These are phyloP conservation scores for Quillaja saponaria DNA, from an alignment of 306 rosid genomes.

Conservation along the genomic window DNA sequence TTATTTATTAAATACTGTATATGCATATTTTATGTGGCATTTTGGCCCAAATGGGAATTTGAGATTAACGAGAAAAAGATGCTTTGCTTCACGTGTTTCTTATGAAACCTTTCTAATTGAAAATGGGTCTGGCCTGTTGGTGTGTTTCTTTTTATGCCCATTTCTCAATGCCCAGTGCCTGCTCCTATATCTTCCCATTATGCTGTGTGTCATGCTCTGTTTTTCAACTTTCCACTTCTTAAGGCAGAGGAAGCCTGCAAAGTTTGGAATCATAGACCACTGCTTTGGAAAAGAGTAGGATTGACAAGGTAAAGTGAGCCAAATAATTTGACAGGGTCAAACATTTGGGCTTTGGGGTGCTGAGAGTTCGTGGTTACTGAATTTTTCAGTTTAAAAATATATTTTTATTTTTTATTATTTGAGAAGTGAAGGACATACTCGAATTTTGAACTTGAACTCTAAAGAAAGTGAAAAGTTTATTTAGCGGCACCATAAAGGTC, in stretches of 20 bases:
- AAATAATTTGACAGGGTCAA: not conserved
- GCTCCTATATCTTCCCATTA: not conserved
- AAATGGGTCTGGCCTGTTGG: not conserved
- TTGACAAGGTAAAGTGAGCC: constrained; percentile 6
- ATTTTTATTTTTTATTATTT: too few relatives aligned
- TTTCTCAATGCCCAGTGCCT: not conserved
- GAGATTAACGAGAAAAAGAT: constrained; percentile 17
- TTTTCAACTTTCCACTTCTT: not conserved
- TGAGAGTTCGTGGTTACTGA: too few relatives aligned
- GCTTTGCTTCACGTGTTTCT: constrained; percentile 31
- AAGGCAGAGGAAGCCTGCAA: constrained; percentile 6
- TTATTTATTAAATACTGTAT: constrained; percentile 2
- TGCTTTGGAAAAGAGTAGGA: not conserved
- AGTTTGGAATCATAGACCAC: constrained; percentile 8
- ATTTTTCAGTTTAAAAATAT: too few relatives aligned
- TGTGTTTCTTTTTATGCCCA: not conserved
- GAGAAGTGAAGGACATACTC: too few relatives aligned
- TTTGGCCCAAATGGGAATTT: constrained; percentile 24
- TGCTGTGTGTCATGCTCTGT: not conserved
- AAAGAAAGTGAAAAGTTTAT: too few relatives aligned
- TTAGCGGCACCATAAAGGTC: too few relatives aligned
- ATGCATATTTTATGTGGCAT: constrained; percentile 42
- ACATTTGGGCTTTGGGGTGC: too few relatives aligned
- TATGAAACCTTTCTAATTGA: constrained; percentile 26
- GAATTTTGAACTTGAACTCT: too few relatives aligned